Evolutionary conservation across 2,329 filamentous ascomycete genomes (phyloP).

Genomic region (Trichoderma koningiopsis): DNA sequence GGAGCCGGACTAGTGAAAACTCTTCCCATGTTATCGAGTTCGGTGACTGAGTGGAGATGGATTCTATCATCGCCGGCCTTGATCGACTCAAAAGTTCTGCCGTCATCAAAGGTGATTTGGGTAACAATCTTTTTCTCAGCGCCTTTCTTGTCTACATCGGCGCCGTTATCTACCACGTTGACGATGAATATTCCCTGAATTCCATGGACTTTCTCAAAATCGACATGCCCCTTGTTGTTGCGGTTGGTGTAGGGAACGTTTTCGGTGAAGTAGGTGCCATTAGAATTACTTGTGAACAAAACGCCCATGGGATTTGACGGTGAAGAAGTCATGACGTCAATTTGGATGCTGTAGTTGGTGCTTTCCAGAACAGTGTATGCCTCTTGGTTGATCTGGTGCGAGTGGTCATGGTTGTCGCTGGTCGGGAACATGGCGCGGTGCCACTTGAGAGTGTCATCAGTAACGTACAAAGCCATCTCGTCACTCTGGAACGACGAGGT

Average conservation of each 20-base stretch:
- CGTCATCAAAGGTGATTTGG: slow-evolving; percentile 93
- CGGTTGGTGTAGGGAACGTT: slow-evolving; percentile 94
- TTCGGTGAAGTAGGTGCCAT: slow-evolving; percentile 92
- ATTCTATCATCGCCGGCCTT: slow-evolving; percentile 69
- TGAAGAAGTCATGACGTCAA: slow-evolving; percentile 79
- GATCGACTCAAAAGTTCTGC: slow-evolving; percentile 77
- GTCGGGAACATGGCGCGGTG: slow-evolving; percentile 87
- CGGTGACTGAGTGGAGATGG: slow-evolving; percentile 90
- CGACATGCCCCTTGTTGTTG: slow-evolving; percentile 72
- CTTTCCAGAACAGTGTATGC: slow-evolving; percentile 94
- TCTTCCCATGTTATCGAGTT: slow-evolving; percentile 77
- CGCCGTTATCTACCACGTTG: slow-evolving; percentile 85
- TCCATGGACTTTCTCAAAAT: slow-evolving; percentile 90
- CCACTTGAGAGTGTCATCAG: slow-evolving; percentile 81
- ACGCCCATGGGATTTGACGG: slow-evolving; percentile 75
- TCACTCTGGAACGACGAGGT: slow-evolving; percentile 77
- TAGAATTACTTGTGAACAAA: slow-evolving; percentile 94
- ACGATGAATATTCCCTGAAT: slow-evolving; percentile 92
- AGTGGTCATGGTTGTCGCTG: slow-evolving; percentile 75
- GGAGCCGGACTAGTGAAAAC: slow-evolving; percentile 94
- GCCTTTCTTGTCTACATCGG: slow-evolving; percentile 64
- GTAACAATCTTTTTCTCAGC: slow-evolving; percentile 71
- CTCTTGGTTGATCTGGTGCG: slow-evolving; percentile 67
- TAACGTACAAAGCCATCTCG: slow-evolving; percentile 90
- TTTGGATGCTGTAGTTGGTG: slow-evolving; percentile 96